phyloP scores from a whole-genome alignment of 1,284 basidiomycete species.

The Baeospora myosura region DNA sequence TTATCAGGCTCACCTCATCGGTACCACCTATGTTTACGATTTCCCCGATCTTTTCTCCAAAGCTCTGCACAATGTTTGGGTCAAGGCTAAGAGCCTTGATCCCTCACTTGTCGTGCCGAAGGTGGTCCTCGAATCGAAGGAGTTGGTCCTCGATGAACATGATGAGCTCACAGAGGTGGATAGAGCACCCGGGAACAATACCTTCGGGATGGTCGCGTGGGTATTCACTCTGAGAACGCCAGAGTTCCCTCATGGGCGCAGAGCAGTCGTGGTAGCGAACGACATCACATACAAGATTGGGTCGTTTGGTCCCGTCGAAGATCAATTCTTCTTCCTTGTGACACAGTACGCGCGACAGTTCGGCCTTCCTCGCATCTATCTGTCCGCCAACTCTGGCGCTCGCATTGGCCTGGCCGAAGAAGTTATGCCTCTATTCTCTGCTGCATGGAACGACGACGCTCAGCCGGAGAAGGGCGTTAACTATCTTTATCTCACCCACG shows the following conservation, averaged over 20 bases:
- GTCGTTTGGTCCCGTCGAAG: conserved; percentile 94
- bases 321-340: conserved; percentile 94
- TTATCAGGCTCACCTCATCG: conserved; percentile 98
- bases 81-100: conserved; percentile 59
- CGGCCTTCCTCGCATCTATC: conserved; percentile 91
- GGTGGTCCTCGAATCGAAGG: conserved; percentile 74
- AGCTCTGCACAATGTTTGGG: conserved; percentile 91
- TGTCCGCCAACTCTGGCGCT: conserved; percentile 98
- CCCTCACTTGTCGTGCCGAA: conserved; percentile 71
- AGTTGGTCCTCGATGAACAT: conserved; percentile 92
- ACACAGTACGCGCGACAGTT: conserved; percentile 87
- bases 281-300: conserved; percentile 99
- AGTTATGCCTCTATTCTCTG: conserved; percentile 82
- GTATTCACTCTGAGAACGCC: conserved; percentile 90
- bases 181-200: conserved; percentile 89
- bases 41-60: conserved; percentile 99
- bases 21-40: conserved; percentile 98
- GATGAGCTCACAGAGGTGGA: conserved; percentile 87
- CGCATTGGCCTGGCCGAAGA: conserved; percentile 96
- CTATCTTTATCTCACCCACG: conserved; percentile 91
- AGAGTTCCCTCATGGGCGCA: conserved; percentile 87
- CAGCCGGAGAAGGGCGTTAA: conserved; percentile 93
- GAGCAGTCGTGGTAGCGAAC: conserved; percentile 89
- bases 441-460: conserved; percentile 79
- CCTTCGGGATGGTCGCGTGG: conserved; percentile 98